These are phyloP conservation scores for Phytophthora aleatoria DNA, from an alignment of 352 stramenopile species.

Conservation along the genomic window DNA sequence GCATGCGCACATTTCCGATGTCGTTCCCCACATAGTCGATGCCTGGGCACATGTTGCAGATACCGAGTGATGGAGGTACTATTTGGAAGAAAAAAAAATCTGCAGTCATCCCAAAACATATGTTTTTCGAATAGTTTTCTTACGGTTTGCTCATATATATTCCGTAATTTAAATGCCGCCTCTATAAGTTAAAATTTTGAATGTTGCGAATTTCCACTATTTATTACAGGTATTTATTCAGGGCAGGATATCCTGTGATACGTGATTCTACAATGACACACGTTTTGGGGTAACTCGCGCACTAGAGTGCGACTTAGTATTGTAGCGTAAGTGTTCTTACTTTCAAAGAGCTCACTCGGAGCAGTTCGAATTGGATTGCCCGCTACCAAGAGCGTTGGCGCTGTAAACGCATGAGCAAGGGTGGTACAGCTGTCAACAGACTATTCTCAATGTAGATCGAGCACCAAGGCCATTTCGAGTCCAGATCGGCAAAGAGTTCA, in stretches of 20 bases:
- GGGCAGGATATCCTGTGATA: too few relatives aligned
- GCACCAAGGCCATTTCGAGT: neutral
- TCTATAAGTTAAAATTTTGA: too few relatives aligned
- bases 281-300: neutral
- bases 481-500: neutral
- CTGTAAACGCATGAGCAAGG: neutral
- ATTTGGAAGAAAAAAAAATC: too few relatives aligned
- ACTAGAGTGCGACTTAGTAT: neutral
- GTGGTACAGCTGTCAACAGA: neutral
- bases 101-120: too few relatives aligned
- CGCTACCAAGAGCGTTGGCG: neutral
- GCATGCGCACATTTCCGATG: slow-evolving; percentile 15
- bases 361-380: neutral
- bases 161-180: too few relatives aligned
- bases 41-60: neutral
- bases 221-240: too few relatives aligned
- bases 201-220: too few relatives aligned
- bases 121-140: too few relatives aligned
- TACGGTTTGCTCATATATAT: too few relatives aligned
- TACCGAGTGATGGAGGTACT: too few relatives aligned
- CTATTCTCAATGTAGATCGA: neutral
- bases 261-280: neutral
- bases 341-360: neutral
- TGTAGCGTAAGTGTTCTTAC: neutral
- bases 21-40: slow-evolving; percentile 28